phyloP scores from a whole-genome alignment of 306 rosid species.

The Alnus glutinosa region DNA sequence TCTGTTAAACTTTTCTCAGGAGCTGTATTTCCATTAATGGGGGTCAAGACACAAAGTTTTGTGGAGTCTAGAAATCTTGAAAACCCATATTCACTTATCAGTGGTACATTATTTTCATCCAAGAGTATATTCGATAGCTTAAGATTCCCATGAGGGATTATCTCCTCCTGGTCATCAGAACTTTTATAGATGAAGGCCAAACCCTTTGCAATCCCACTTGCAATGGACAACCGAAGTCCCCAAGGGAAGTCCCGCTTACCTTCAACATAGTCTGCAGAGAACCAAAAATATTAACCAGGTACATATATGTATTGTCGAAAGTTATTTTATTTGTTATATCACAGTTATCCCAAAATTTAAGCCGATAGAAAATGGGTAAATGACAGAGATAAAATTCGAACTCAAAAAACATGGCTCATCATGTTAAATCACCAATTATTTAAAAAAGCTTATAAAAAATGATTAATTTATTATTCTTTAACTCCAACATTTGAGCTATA shows the following conservation, averaged over 20 bases:
- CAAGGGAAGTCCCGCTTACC: slow-evolving; percentile 60
- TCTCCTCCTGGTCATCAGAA: slow-evolving; percentile 32
- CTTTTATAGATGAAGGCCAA: slow-evolving; percentile 53
- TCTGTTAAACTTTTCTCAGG: slow-evolving; percentile 64
- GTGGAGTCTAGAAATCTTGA: slow-evolving; percentile 52
- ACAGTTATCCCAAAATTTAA: too few species aligned
- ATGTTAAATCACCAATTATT: too few species aligned
- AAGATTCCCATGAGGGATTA: slow-evolving; percentile 71
- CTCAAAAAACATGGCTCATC: too few species aligned
- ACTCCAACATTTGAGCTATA: not conserved
- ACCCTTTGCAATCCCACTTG: slow-evolving; percentile 66
- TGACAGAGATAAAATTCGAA: too few species aligned
- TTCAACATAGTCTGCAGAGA: slow-evolving; percentile 48
- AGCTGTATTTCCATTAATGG: slow-evolving; percentile 52
- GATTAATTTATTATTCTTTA: not conserved
- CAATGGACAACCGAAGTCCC: slow-evolving; percentile 60
- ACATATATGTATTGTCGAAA: not conserved
- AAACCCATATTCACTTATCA: slow-evolving; percentile 70
- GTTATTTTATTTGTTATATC: too few species aligned
- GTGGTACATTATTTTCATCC: slow-evolving; percentile 48
- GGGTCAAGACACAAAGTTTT: slow-evolving; percentile 31
- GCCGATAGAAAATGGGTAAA: too few species aligned
- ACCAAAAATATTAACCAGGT: not conserved
- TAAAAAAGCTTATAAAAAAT: too few species aligned
- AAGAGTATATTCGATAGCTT: slow-evolving; percentile 78